These are phyloP conservation scores for Gastrolobium bilobum DNA, from an alignment of 306 rosid genomes.

Conservation along the genomic window DNA sequence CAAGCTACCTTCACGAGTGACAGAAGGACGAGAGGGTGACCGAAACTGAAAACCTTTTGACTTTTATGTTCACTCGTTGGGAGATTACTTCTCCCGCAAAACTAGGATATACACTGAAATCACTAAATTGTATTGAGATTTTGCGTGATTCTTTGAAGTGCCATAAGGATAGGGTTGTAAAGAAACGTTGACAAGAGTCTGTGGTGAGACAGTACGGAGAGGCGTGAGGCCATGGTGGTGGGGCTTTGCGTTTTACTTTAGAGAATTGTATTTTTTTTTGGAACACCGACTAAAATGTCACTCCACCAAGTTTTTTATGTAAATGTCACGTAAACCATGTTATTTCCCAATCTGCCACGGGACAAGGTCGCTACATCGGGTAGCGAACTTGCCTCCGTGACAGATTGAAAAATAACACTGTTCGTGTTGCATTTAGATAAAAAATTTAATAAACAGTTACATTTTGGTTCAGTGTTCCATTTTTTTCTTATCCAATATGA, in stretches of 20 bases:
- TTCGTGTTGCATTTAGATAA: too few relatives aligned
- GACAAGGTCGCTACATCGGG: too few relatives aligned
- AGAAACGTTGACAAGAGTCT: background rate
- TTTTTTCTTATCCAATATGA: background rate
- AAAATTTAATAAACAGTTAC: too few relatives aligned
- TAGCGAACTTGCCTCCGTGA: too few relatives aligned
- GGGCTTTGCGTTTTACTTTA: conserved; percentile 37
- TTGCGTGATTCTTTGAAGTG: conserved; percentile 19
- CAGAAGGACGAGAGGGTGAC: conserved; percentile 46
- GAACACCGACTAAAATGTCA: too few relatives aligned
- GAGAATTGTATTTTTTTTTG: background rate
- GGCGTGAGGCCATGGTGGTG: conserved; percentile 38
- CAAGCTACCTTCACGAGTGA: conserved; percentile 36
- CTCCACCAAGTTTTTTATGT: too few relatives aligned
- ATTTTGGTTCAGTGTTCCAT: too few relatives aligned
- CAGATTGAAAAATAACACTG: too few relatives aligned
- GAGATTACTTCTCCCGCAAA: conserved; percentile 11
- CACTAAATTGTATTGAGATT: conserved; percentile 44
- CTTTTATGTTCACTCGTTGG: conserved; percentile 46
- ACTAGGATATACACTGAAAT: conserved; percentile 35
- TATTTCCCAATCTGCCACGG: too few relatives aligned
- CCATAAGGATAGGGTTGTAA: conserved; percentile 42
- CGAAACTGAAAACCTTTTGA: conserved; percentile 44
- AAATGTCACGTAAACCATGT: too few relatives aligned
- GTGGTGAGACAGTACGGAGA: conserved; percentile 18